phyloP scores from a whole-genome alignment of 805 yeast genomes.

The Sporopachydermia quercuum region DNA sequence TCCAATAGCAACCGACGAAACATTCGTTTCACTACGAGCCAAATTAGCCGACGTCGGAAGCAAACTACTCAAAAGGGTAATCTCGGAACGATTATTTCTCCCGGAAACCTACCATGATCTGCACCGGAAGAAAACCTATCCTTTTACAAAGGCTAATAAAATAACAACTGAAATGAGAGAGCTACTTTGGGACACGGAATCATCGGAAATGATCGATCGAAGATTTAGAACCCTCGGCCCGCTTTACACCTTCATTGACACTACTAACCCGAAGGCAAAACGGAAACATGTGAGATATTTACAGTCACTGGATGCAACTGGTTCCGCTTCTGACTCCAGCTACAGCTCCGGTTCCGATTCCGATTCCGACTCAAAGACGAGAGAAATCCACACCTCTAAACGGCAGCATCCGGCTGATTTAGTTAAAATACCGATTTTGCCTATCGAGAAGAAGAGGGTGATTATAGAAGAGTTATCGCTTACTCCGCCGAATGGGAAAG shows the following conservation, averaged over 20 bases:
- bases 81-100: slow-evolving; percentile 21
- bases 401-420: too few species aligned
- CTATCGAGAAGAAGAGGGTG: too few species aligned
- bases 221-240: slow-evolving; percentile 41
- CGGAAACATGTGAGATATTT: slow-evolving; percentile 17
- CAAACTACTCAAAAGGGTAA: slow-evolving; percentile 29
- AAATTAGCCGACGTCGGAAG: slow-evolving; percentile 53
- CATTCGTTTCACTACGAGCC: slow-evolving; percentile 28
- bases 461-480: too few species aligned
- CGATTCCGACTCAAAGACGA: too few species aligned
- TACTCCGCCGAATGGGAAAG: too few species aligned
- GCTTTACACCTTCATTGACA: slow-evolving; percentile 29
- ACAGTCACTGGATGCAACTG: too few species aligned
- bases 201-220: slow-evolving; percentile 26
- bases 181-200: slow-evolving; percentile 31
- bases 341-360: too few species aligned
- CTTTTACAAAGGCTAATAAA: slow-evolving; percentile 43
- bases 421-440: too few species aligned
- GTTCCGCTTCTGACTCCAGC: too few species aligned
- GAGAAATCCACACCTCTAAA: too few species aligned
- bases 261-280: slow-evolving; percentile 20
- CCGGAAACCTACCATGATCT: slow-evolving; percentile 5
- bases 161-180: slow-evolving; percentile 27
- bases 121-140: slow-evolving; percentile 11
- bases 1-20: slow-evolving; percentile 27